A percentile compares a stretch with the other conserved stretches of the same genome.
phyloP scores from a whole-genome alignment of 75 land plant species.

The Isoetes taiwanensis region DNA sequence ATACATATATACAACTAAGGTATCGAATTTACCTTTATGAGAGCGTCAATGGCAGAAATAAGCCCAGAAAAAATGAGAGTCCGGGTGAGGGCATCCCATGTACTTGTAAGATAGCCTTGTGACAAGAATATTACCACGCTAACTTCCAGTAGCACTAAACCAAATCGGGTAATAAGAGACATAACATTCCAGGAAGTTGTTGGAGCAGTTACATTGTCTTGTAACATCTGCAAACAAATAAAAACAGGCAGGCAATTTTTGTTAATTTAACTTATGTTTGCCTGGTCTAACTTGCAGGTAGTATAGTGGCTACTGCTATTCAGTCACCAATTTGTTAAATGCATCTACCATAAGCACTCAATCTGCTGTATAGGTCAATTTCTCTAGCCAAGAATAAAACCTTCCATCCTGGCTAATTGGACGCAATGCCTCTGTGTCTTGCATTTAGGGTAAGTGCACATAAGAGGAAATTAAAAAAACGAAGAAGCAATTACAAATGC shows the following conservation, averaged over 20 bases:
- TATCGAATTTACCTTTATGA: conserved; percentile 44
- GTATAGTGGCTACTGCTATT: neutral
- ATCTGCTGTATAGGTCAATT: conserved; percentile 41
- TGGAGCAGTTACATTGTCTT: conserved; percentile 9
- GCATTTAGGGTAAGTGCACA: too few species aligned
- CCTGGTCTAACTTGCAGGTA: too few species aligned
- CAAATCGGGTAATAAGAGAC: conserved; percentile 59
- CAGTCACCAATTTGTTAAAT: neutral
- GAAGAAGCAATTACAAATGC: too few species aligned
- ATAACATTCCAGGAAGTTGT: conserved; percentile 56
- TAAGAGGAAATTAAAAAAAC: too few species aligned
- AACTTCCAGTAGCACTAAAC: conserved; percentile 66
- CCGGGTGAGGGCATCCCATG: conserved; percentile 55
- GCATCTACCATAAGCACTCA: conserved; percentile 7
- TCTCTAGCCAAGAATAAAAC: conserved; percentile 17
- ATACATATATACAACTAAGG: neutral
- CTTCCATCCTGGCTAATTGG: too few species aligned
- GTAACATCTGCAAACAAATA: conserved; percentile 11
- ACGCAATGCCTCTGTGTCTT: too few species aligned
- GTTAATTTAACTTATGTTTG: too few species aligned
- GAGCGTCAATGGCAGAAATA: conserved; percentile 47
- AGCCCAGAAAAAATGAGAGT: conserved; percentile 57
- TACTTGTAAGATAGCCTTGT: conserved; percentile 67
- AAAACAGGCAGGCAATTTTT: too few species aligned
- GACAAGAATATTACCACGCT: conserved; percentile 69